Percentiles rank a stretch among this genome's conserved stretches.
phyloP scores from a whole-genome alignment of 495 filamentous ascomycete genomes.

The Entonaema liquescens region DNA sequence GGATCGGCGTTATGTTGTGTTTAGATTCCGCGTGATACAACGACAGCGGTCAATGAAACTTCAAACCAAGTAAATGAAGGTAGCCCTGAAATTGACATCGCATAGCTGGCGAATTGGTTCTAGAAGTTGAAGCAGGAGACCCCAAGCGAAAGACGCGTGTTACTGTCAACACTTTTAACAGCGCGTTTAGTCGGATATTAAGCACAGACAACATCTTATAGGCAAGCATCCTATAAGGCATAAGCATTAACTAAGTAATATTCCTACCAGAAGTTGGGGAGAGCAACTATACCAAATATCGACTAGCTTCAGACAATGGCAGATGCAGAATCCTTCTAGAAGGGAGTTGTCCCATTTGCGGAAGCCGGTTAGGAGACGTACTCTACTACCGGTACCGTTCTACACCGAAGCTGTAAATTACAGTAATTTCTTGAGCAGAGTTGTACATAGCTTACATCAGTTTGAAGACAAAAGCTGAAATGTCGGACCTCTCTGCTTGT shows the following conservation, averaged over 20 bases:
- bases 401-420: background rate
- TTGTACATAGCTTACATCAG: background rate
- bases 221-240: background rate
- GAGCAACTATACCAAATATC: slow-evolving; percentile 17
- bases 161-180: slow-evolving; percentile 2
- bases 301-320: slow-evolving; percentile 32
- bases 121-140: background rate
- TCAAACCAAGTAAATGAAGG: slow-evolving; percentile 9
- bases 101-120: background rate
- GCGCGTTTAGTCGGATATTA: background rate
- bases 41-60: slow-evolving; percentile 14
- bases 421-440: background rate
- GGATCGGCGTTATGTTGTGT: slow-evolving; percentile 18
- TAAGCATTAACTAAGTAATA: slow-evolving; percentile 1
- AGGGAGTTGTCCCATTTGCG: slow-evolving; percentile 5
- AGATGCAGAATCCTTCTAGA: slow-evolving; percentile 39
- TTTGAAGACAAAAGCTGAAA: background rate
- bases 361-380: background rate
- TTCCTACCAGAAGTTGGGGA: slow-evolving; percentile 12
- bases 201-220: background rate
- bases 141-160: background rate
- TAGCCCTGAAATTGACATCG: slow-evolving; percentile 16
- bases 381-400: too few relatives aligned
- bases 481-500: background rate
- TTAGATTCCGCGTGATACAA: slow-evolving; percentile 1